Evolutionary conservation across 1,284 basidiomycete genomes (phyloP), one percentile per base, ranked within the genome.

Genomic region (Phenoliferia sp.): DNA sequence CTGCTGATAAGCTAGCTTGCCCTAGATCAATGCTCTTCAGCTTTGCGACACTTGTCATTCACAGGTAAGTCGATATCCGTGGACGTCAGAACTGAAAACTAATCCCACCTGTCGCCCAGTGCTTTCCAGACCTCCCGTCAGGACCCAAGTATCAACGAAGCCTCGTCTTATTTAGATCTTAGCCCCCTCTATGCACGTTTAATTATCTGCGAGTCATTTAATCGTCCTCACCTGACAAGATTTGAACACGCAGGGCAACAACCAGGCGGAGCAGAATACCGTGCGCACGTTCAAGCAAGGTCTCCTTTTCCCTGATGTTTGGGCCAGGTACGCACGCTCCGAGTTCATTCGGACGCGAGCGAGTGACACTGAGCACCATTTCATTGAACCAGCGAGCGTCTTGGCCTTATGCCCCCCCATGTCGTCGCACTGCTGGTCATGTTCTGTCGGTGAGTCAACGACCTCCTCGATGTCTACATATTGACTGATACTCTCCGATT

Each of bases 121-220:
- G 90, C 90, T 70, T 91, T 91, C 81, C 81, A 87, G 69, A 90
- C 89, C 3, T 82, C 84, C 70, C 80, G 76, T 26, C 16, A 50
- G 3, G 64, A 74, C 34, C 64, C 61, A 7, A 83, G 80, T 0
- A 84, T 86, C 74, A 92, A 92, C 76, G 79, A 85, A 64, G 80
- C 86, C 2, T 87, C 86, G 71, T 88, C 86, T 69, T 92, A 92
- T 77, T 82, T 93, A 33, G 90, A 92, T 74, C 78, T 92, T 34
- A 87, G 26, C 44, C 9, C 36, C 32, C n/a, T 62, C 48, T 62
- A 62, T 17, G 59, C 44, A 15, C 35, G 58, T n/a, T 35, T 26
- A n/a, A n/a, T n/a, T n/a, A n/a, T n/a, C n/a, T n/a, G n/a, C n/a
- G n/a, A n/a, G n/a, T n/a, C n/a, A n/a, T n/a, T n/a, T n/a, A n/a